phyloP scores from a whole-genome alignment of 192 early-diverging fungal genomes.

The Entomortierella chlamydospora region DNA sequence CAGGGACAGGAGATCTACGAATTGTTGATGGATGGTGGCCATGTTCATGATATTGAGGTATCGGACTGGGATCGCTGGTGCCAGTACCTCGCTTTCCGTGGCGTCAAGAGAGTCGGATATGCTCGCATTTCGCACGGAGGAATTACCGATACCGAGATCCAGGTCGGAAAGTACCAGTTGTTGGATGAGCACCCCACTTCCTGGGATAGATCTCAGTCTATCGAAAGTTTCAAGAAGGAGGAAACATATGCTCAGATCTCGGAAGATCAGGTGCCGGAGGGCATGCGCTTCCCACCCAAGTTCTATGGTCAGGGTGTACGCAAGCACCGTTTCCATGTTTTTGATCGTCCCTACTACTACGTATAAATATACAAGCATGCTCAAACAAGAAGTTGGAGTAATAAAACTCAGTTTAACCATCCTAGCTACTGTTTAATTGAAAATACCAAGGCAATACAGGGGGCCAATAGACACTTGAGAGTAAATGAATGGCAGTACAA shows the following conservation, averaged over 20 bases:
- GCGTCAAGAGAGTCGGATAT: constrained; percentile 77
- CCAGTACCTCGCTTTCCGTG: constrained; percentile 85
- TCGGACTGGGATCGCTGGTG: constrained; percentile 86
- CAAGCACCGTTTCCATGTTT: constrained; percentile 83
- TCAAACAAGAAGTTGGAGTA: too few species aligned
- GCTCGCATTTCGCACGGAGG: constrained; percentile 82
- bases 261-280: constrained; percentile 64
- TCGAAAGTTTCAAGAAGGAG: constrained; percentile 56
- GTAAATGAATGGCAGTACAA: too few species aligned
- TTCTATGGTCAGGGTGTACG: constrained; percentile 79
- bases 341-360: constrained; percentile 81
- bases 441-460: not conserved
- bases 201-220: constrained; percentile 34
- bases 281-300: constrained; percentile 71
- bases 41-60: constrained; percentile 81
- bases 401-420: too few species aligned
- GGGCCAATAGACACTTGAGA: not conserved
- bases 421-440: too few species aligned
- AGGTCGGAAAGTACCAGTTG: constrained; percentile 78
- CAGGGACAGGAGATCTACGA: constrained; percentile 67
- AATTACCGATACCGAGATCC: constrained; percentile 89
- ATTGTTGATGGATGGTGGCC: constrained; percentile 71
- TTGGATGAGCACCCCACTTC: constrained; percentile 57
- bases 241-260: constrained; percentile 69
- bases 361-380: too few species aligned